Base-by-base conservation (phyloP, 805 yeast genomes). In the Sugiyamaella valdiviana region DNA sequence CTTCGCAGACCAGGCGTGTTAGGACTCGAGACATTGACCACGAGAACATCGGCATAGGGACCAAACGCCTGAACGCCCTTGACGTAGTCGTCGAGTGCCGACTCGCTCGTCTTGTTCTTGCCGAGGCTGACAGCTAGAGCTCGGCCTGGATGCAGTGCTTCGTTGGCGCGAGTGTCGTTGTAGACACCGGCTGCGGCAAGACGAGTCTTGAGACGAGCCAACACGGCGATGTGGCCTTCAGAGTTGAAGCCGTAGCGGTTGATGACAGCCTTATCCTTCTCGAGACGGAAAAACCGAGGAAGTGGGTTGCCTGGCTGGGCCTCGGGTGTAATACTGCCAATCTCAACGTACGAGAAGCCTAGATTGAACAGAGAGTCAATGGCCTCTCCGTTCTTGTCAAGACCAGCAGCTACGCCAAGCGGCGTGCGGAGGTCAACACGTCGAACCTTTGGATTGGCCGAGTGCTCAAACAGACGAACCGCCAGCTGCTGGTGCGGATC, bases 191-290 rank as follows among this genome's bases (percentile, higher is more conserved):
- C 38, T 68, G 70, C 70, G 40, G 72, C 73, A 48, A 83, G 74
- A 57, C 98, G 79, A 37, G 77, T 57, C 55, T 81, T 76, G 59
- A 90, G 72, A n/a, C 82, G 75, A 1, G 79, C 79, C 46, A 82
- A 68, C 20, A 90, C 95, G 29, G 69, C 76, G 55, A 79, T 77
- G 63, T 89, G 96, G 39, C 98, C 98, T 42, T 78, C 76, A 3
- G 97, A 89, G 63, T 91, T 91, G 75, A 91, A 90, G 1, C 98
- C 98, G 63, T 90, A 91, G 53, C 98, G 76, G 70, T 91, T 91
- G 57, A 90, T 87, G 38, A 91, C 95, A 3, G 97, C 96, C 48
- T 79, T 84, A 64, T 91, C 97, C 54, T 78, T 72, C 5, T 85
- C 79, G 50, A 91, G 73, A 58, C 98, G 78, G 72, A 90, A 91